Conservation (phyloP, 2,329 filamentous ascomycete genomes). For the Trichoderma guizhouense region DNA sequence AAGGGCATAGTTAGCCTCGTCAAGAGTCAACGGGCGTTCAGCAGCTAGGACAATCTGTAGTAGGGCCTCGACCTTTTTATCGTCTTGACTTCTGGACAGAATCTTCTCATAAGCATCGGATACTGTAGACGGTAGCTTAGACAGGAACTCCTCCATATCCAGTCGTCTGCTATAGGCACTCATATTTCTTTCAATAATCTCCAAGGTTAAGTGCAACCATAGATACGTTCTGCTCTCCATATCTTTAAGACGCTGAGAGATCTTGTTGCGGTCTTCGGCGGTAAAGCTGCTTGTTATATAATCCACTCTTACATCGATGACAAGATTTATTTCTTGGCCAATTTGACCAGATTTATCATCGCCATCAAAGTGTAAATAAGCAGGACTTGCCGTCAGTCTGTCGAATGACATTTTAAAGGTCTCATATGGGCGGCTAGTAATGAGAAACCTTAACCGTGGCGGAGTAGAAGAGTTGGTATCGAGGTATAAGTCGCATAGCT, state of each 20-base stretch:
- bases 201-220: conserved; percentile 36
- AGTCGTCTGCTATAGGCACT: conserved; percentile 16
- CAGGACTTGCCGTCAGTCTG: neutral
- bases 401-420: conserved; percentile 24
- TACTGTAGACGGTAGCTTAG: conserved; percentile 22
- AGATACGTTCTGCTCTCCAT: conserved; percentile 38
- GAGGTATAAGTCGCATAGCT: conserved; percentile 19
- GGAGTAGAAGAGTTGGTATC: neutral
- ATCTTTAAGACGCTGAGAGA: conserved; percentile 28
- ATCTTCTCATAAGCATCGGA: conserved; percentile 29
- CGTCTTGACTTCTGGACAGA: conserved; percentile 14
- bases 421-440: conserved; percentile 33
- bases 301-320: conserved; percentile 27
- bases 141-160: conserved; percentile 19
- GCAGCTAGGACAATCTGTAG: conserved; percentile 2
- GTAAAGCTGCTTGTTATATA: conserved; percentile 22
- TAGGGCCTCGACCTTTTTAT: neutral
- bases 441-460: conserved; percentile 30
- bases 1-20: conserved; percentile 10
- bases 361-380: conserved; percentile 27
- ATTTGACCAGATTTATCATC: conserved; percentile 30
- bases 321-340: conserved; percentile 30
- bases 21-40: conserved; percentile 6
- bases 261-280: conserved; percentile 16
- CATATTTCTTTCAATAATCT: conserved; percentile 27